Conservation (phyloP, 441 rosid species). For the Eutrema salsugineum region DNA sequence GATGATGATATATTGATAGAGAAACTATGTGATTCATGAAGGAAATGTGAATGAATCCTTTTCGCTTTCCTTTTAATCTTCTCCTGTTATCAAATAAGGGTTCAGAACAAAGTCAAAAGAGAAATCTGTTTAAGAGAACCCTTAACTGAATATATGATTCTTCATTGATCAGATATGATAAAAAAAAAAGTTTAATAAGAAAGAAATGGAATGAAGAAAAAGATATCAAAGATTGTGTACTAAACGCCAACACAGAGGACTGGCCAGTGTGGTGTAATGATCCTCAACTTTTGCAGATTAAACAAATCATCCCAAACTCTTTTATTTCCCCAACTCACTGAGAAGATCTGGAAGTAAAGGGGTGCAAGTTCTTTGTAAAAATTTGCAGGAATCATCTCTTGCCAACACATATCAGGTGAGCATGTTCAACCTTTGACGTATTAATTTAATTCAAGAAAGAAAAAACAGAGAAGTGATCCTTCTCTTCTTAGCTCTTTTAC, state of each 20-base stretch:
- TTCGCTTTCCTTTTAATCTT: neutral
- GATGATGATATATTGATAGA: neutral
- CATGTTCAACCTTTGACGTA: neutral
- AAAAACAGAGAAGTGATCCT: too few species aligned
- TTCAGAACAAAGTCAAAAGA: neutral
- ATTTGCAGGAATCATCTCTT: neutral
- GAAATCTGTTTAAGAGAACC: neutral
- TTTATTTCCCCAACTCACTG: neutral
- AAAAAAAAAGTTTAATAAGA: neutral
- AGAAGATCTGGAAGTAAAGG: neutral
- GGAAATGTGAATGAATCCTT: conserved; percentile 2
- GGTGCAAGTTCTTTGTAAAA: neutral
- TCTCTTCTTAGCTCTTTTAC: too few species aligned
- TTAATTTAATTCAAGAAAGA: too few species aligned
- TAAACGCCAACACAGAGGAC: conserved; percentile 13
- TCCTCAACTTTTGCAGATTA: conserved; percentile 12
- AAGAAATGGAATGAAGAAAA: conserved; percentile 13
- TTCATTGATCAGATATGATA: conserved; percentile 1
- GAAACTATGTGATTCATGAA: neutral
- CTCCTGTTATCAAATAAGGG: neutral
- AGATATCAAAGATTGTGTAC: neutral
- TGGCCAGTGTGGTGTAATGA: conserved; percentile 9
- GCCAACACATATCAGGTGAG: neutral
- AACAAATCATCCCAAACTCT: neutral
- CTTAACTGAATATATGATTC: neutral